A percentile compares a stretch with the other conserved stretches of the same genome.
phyloP scores from a whole-genome alignment of 1,284 basidiomycete genomes.

The Schizophyllum amplum region DNA sequence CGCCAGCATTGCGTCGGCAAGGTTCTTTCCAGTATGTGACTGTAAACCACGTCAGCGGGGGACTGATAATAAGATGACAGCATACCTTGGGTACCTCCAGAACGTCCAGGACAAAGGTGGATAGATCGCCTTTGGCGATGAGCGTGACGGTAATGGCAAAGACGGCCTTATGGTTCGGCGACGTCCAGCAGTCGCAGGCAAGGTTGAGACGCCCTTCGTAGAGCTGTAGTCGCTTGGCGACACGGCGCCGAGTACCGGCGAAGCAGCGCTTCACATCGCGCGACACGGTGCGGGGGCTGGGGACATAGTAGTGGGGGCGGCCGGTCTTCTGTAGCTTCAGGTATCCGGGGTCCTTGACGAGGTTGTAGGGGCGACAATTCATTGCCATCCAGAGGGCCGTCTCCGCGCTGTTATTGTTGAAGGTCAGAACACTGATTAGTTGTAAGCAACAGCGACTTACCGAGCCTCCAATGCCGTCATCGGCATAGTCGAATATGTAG shows the following conservation, averaged over 20 bases:
- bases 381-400: slow-evolving; percentile 24
- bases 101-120: slow-evolving; percentile 17
- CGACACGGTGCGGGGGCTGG: slow-evolving; percentile 16
- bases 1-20: slow-evolving; percentile 18
- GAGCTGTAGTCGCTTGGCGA: slow-evolving; percentile 14
- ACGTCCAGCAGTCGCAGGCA: slow-evolving; percentile 24
- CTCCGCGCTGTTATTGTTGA: slow-evolving; percentile 16
- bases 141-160: slow-evolving; percentile 20
- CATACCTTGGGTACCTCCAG: slow-evolving; percentile 18
- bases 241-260: slow-evolving; percentile 7
- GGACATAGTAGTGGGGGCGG: slow-evolving; percentile 16
- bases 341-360: slow-evolving; percentile 17
- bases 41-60: neutral
- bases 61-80: neutral
- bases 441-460: slow-evolving; percentile 1
- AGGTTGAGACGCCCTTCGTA: slow-evolving; percentile 15
- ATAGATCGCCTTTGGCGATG: slow-evolving; percentile 14
- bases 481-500: slow-evolving; percentile 17
- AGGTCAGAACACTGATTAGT: too few relatives aligned
- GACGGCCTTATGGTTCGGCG: slow-evolving; percentile 20
- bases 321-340: slow-evolving; percentile 18
- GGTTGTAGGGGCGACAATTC: slow-evolving; percentile 15
- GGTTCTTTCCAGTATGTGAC: slow-evolving; percentile 13
- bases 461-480: slow-evolving; percentile 16
- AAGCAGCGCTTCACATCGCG: slow-evolving; percentile 18